Evolutionary conservation across 768 basidiomycete genomes (phyloP).

Genomic region (Boletus coccyginus): DNA sequence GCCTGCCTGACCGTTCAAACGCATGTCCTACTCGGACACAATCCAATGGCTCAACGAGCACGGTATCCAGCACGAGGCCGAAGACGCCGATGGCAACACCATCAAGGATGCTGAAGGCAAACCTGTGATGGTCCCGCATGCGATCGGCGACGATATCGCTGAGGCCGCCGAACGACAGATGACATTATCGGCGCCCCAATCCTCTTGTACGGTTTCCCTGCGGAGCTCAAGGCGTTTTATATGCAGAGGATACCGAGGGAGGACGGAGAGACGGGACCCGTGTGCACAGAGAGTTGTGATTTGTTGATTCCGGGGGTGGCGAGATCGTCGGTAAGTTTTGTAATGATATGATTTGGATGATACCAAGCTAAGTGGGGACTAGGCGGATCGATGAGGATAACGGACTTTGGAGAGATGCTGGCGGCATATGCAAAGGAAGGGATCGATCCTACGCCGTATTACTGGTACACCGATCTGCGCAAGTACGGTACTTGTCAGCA

Average conservation of each 20-base stretch:
- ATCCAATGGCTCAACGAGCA: too few relatives aligned
- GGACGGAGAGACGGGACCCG: constrained; percentile 43
- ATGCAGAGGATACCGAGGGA: constrained; percentile 80
- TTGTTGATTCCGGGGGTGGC: constrained; percentile 97
- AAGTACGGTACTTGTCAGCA: constrained; percentile 98
- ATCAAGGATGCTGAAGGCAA: constrained; percentile 44
- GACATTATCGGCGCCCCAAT: constrained; percentile 91
- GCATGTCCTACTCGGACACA: too few relatives aligned
- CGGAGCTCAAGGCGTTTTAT: constrained; percentile 94
- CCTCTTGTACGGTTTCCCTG: constrained; percentile 93
- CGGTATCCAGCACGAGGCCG: too few relatives aligned
- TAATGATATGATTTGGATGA: not conserved
- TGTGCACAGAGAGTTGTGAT: constrained; percentile 94
- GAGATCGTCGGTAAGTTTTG: constrained; percentile 84
- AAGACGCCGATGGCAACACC: constrained; percentile 70
- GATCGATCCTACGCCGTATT: constrained; percentile 85
- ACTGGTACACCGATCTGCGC: constrained; percentile 97
- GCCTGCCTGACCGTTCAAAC: too few relatives aligned
- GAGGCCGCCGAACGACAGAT: constrained; percentile 97
- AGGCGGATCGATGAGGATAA: constrained; percentile 90
- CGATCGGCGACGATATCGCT: constrained; percentile 93
- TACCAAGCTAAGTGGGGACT: not conserved
- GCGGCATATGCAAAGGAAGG: constrained; percentile 90
- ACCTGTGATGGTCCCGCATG: constrained; percentile 60
- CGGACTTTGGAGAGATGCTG: constrained; percentile 80